A percentile compares a stretch with the other conserved stretches of the same genome.
These are phyloP conservation scores for Lyophyllum decastes DNA, from an alignment of 768 basidiomycete genomes.

Conservation along the genomic window DNA sequence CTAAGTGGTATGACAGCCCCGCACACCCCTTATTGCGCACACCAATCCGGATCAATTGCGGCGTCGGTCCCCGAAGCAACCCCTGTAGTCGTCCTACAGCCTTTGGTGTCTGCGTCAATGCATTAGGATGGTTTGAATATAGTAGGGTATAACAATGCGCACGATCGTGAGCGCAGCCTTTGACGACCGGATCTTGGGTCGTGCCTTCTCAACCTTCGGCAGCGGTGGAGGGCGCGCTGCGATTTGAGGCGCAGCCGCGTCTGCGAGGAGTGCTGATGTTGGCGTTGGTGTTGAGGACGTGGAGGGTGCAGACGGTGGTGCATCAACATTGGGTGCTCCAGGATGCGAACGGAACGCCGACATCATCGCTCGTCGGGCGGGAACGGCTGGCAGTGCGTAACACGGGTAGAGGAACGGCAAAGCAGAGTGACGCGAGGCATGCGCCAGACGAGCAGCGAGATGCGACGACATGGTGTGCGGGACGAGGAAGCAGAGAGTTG, in stretches of 20 bases:
- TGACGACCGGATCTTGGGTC: conserved; percentile 66
- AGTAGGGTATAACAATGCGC: conserved; percentile 22
- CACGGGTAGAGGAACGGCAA: conserved; percentile 33
- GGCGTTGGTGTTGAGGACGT: conserved; percentile 29
- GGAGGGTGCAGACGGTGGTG: conserved; percentile 1
- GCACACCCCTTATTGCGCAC: conserved; percentile 99
- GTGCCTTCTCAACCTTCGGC: conserved; percentile 63
- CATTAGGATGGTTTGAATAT: conserved; percentile 4
- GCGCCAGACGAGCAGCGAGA: conserved; percentile 28
- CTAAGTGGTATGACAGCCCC: conserved; percentile 83
- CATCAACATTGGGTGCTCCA: conserved; percentile 5
- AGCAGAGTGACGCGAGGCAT: conserved; percentile 31
- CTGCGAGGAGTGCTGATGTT: conserved; percentile 45
- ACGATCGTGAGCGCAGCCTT: conserved; percentile 83
- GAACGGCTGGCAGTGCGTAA: conserved; percentile 32
- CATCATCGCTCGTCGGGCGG: conserved; percentile 65
- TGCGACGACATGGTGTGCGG: conserved; percentile 25
- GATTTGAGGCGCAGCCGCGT: conserved; percentile 70
- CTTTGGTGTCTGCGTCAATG: conserved; percentile 61
- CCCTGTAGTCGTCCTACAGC: conserved; percentile 73
- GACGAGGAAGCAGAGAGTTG: not conserved
- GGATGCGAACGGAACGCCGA: conserved; percentile 53
- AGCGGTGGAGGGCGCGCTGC: conserved; percentile 71
- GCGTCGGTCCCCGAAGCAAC: conserved; percentile 81
- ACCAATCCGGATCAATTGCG: conserved; percentile 91